A percentile compares a stretch with the other conserved stretches of the same genome.
phyloP scores from a whole-genome alignment of 768 basidiomycete genomes.

The Tricholoma flavovirens region DNA sequence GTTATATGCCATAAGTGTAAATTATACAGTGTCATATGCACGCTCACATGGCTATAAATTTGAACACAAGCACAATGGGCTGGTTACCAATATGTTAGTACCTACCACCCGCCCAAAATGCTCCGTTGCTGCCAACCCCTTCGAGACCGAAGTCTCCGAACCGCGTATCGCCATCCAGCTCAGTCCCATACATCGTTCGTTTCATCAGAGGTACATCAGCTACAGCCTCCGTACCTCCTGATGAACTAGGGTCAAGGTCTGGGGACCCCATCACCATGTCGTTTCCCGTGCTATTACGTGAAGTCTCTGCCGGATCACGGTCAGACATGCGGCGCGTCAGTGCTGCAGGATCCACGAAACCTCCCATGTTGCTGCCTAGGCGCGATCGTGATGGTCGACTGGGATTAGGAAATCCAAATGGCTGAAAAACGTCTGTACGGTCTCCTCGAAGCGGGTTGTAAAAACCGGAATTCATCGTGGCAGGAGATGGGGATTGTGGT shows the following conservation, averaged over 20 bases:
- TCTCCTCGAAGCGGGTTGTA: constrained; percentile 24
- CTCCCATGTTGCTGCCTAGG: constrained; percentile 23
- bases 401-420: constrained; percentile 41
- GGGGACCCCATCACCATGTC: constrained; percentile 37
- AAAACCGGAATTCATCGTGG: constrained; percentile 23
- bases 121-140: constrained; percentile 56
- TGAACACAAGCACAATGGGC: background rate
- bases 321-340: constrained; percentile 25
- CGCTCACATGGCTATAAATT: background rate
- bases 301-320: constrained; percentile 18
- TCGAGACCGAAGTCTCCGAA: constrained; percentile 83
- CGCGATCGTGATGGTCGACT: constrained; percentile 35
- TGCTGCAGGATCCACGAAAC: constrained; percentile 37
- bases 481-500: constrained; percentile 54
- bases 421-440: constrained; percentile 40
- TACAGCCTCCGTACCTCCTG: constrained; percentile 9
- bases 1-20: background rate
- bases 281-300: constrained; percentile 43
- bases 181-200: constrained; percentile 81
- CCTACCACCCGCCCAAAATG: constrained; percentile 54
- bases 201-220: constrained; percentile 40
- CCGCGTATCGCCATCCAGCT: constrained; percentile 74
- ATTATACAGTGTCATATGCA: background rate
- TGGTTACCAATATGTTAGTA: constrained; percentile 28
- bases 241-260: constrained; percentile 23